These are phyloP conservation scores for Ascosphaera apis DNA, from an alignment of 2,329 filamentous ascomycete species.

Conservation along the genomic window DNA sequence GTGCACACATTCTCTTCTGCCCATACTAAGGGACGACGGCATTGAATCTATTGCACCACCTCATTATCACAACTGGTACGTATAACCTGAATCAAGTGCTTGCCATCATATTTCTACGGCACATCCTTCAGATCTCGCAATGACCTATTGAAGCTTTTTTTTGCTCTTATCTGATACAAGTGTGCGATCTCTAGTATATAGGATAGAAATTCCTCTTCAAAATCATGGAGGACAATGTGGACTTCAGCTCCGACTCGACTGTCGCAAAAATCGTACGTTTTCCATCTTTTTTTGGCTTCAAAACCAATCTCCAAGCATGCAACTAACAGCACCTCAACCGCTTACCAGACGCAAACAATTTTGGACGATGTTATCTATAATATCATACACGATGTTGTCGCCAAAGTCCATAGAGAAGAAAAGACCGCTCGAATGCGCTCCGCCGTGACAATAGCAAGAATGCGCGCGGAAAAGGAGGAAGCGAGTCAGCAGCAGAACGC, in stretches of 20 bases:
- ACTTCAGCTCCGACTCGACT: slow-evolving; percentile 11
- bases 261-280: slow-evolving; percentile 19
- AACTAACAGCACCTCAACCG: slow-evolving; percentile 5
- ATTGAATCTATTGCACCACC: too few relatives aligned
- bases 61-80: too few relatives aligned
- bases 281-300: neutral
- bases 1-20: too few relatives aligned
- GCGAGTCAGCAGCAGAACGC: slow-evolving; percentile 11
- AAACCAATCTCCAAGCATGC: slow-evolving; percentile 1
- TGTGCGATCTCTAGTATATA: too few relatives aligned
- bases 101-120: too few relatives aligned
- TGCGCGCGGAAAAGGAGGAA: slow-evolving; percentile 20
- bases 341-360: slow-evolving; percentile 20
- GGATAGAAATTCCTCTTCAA: too few relatives aligned
- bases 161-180: too few relatives aligned
- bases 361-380: slow-evolving; percentile 35
- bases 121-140: too few relatives aligned
- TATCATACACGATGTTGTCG: slow-evolving; percentile 35
- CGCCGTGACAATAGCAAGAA: slow-evolving; percentile 20
- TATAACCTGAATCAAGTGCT: too few relatives aligned
- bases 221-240: too few relatives aligned
- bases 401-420: slow-evolving; percentile 35
- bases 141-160: too few relatives aligned
- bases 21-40: too few relatives aligned
- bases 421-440: slow-evolving; percentile 36